Evolutionary conservation across 305 asterid species (phyloP).

Genomic region (Plantago coronopus): DNA sequence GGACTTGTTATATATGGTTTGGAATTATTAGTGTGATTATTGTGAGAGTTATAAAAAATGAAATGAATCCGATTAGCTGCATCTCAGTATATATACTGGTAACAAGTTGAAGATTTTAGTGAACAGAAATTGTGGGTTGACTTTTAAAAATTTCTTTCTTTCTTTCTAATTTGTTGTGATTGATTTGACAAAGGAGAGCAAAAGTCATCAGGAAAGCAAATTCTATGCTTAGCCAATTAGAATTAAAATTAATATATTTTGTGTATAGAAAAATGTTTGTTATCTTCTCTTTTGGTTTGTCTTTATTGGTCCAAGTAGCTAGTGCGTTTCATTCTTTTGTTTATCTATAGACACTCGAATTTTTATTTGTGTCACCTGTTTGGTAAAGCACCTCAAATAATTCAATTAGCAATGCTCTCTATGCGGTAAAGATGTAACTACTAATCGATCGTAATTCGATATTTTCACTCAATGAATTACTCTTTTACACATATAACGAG

Average conservation of each 20-base stretch:
- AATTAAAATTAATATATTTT: neutral
- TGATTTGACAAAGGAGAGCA: constrained; percentile 63
- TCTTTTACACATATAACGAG: too few species aligned
- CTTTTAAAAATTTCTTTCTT: constrained; percentile 32
- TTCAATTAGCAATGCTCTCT: neutral
- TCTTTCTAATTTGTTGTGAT: neutral
- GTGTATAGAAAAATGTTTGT: too few species aligned
- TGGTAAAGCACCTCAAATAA: neutral
- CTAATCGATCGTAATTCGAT: too few species aligned
- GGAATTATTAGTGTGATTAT: constrained; percentile 15
- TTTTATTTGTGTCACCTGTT: constrained; percentile 7
- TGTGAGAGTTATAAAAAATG: constrained; percentile 26
- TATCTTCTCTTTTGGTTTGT: constrained; percentile 7
- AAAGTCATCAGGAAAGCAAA: constrained; percentile 37
- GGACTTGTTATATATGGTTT: constrained; percentile 14
- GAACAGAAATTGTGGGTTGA: constrained; percentile 60
- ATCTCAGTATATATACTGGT: constrained; percentile 55
- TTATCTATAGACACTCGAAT: neutral
- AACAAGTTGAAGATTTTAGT: constrained; percentile 27
- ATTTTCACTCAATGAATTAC: too few species aligned
- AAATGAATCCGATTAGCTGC: constrained; percentile 54
- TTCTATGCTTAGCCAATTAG: constrained; percentile 32
- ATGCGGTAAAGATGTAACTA: too few species aligned
- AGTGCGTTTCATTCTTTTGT: constrained; percentile 14
- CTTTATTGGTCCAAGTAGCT: constrained; percentile 21